Percentiles rank a stretch among this genome's conserved stretches.
Evolutionary conservation across 2,329 filamentous ascomycete species (phyloP).

Genomic region (Hortaea werneckii): DNA sequence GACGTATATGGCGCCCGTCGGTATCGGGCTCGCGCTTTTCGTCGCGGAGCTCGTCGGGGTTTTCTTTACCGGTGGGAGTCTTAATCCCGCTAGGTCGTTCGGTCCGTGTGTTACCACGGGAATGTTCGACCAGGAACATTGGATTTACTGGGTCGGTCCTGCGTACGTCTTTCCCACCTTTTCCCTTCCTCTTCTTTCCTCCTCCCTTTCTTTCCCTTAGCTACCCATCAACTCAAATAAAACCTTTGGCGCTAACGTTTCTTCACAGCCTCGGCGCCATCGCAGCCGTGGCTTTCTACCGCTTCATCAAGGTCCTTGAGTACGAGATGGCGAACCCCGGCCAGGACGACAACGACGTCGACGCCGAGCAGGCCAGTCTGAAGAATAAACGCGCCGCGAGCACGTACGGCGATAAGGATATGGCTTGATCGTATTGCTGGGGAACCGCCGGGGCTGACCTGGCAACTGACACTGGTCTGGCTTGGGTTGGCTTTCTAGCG

Average conservation of each 20-base stretch:
- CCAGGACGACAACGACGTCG: constrained; percentile 6
- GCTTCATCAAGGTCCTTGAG: constrained; percentile 31
- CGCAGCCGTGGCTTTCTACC: constrained; percentile 29
- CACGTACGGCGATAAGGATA: neutral
- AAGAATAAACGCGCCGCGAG: constrained; percentile 1
- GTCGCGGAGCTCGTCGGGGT: constrained; percentile 43
- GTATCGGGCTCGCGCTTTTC: constrained; percentile 62
- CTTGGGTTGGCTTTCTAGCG: too few relatives aligned
- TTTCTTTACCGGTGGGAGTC: constrained; percentile 33
- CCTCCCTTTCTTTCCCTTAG: too few relatives aligned
- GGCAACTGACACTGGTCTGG: too few relatives aligned
- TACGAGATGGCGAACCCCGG: constrained; percentile 33
- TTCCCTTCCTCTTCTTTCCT: too few relatives aligned
- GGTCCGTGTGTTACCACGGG: constrained; percentile 21
- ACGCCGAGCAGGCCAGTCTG: constrained; percentile 2
- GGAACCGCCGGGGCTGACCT: too few relatives aligned
- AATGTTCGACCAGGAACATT: constrained; percentile 20
- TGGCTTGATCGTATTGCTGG: neutral
- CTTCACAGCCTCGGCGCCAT: constrained; percentile 2
- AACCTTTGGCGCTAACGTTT: too few relatives aligned
- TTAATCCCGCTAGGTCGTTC: constrained; percentile 29
- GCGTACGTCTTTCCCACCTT: neutral
- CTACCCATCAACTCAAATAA: too few relatives aligned
- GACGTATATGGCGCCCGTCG: constrained; percentile 60
- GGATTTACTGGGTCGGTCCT: constrained; percentile 21